Base-by-base conservation (phyloP, 1,139 yeast species). In the Yamadazyma conglobata region DNA sequence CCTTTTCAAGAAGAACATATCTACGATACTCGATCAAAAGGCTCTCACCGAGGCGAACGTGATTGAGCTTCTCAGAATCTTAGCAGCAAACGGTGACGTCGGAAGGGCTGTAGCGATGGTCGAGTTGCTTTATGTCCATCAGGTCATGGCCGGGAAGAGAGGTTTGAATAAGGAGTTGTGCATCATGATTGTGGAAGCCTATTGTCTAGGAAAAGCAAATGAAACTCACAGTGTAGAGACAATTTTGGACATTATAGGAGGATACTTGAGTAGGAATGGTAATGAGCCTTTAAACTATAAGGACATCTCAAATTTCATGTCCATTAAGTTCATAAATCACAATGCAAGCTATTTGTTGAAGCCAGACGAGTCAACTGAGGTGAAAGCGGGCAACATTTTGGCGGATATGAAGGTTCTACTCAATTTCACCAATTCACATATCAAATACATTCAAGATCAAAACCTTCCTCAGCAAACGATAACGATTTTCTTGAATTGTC, bases 11-110 rank as follows among this genome's bases (percentile, higher is more conserved):
- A 15, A 21, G 10, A 15, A 10, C 11, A n/a, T 27, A 10, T 10
- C 22, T 6, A 16, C 13, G 24, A 11, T 22, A 7, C n/a, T n/a
- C n/a, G 13, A 18, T 8, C 12, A 15, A n/a, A 20, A 27, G 17
- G 31, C 27, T 18, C 15, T 29, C 12, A 15, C 19, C 9, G 15
- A 30, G 7, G 26, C 25, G 2, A 14, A 24, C 9, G 24, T 29
- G 15, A 12, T 10, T 14, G 28, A 27, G 31, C 54, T 64, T 10
- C 49, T 68, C 15, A 63, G 58, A 25, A 46, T 58, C 0, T 48
- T 67, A 9, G 49, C 70, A 2, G 41, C 49, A 3, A 48, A 59
- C 33, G 74, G 74, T 4, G 73, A 68, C 38, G 61, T 64, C 3
- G 31, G 50, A 7, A 56, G 57, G 53, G 55, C 67, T 0, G 38